phyloP scores from a whole-genome alignment of 1,139 yeast genomes.

The Candida tunisiensis region DNA sequence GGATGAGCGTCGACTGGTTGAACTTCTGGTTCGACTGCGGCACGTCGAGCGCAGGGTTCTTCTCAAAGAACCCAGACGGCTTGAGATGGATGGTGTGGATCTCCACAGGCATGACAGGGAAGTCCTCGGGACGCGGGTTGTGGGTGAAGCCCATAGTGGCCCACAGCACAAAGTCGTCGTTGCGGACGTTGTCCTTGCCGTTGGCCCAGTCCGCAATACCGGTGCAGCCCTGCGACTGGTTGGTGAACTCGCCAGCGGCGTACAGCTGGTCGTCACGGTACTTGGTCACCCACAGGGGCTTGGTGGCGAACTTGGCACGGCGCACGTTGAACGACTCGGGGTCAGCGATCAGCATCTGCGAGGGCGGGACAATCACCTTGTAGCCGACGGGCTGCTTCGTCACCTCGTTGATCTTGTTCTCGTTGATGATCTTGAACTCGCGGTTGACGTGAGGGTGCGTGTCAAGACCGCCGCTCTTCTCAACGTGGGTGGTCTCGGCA shows the following conservation, averaged over 20 bases:
- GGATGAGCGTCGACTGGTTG: too few species aligned
- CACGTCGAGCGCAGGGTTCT: conserved; percentile 69
- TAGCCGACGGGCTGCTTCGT: conserved; percentile 71
- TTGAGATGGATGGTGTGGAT: conserved; percentile 47
- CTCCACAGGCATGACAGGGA: conserved; percentile 90
- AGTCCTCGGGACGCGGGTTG: conserved; percentile 64
- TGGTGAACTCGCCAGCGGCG: conserved; percentile 70
- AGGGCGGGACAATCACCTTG: conserved; percentile 63
- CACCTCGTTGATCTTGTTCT: conserved; percentile 57
- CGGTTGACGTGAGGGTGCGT: conserved; percentile 67
- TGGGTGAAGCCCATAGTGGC: conserved; percentile 80
- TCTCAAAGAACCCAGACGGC: conserved; percentile 67
- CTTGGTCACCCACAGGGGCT: conserved; percentile 65
- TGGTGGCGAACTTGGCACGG: conserved; percentile 59
- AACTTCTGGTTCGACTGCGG: conserved; percentile 58
- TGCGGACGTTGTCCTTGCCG: conserved; percentile 56
- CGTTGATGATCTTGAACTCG: conserved; percentile 66
- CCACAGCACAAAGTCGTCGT: conserved; percentile 74
- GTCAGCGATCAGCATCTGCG: conserved; percentile 58
- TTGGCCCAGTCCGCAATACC: conserved; percentile 45
- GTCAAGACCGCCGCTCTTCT: conserved; percentile 56
- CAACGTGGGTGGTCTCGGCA: conserved; percentile 46
- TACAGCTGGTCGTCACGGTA: conserved; percentile 49
- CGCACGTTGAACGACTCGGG: conserved; percentile 41
- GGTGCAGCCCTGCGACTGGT: conserved; percentile 59